Evolutionary conservation across 1,284 basidiomycete species (phyloP).

Genomic region (Moesziomyces sp.): DNA sequence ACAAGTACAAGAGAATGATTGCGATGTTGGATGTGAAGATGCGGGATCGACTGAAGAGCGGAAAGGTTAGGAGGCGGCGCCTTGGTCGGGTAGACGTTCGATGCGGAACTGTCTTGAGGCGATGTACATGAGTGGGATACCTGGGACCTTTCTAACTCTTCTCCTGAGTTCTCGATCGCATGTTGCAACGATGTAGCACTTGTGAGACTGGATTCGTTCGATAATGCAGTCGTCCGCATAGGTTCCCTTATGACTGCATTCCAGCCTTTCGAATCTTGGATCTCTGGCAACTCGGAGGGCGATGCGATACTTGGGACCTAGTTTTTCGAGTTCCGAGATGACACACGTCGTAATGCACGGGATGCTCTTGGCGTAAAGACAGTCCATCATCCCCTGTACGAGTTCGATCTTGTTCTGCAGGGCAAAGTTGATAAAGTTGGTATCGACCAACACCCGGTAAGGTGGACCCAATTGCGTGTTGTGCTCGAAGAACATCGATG

Average conservation of each 20-base stretch:
- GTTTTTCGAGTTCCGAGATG: constrained; percentile 95
- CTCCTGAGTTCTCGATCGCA: constrained; percentile 94
- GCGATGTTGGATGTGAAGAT: background rate
- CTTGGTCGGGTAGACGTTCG: constrained; percentile 65
- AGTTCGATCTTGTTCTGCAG: constrained; percentile 98
- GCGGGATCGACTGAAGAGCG: background rate
- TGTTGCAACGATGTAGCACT: constrained; percentile 97
- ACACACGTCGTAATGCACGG: constrained; percentile 99
- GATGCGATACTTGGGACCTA: constrained; percentile 94
- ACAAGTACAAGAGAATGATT: constrained; percentile 3
- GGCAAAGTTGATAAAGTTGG: constrained; percentile 99
- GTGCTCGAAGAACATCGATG: constrained; percentile 93
- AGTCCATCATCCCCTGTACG: constrained; percentile 98
- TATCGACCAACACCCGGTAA: constrained; percentile 96
- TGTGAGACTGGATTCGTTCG: constrained; percentile 90
- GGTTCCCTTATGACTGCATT: constrained; percentile 91
- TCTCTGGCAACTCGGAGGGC: constrained; percentile 96
- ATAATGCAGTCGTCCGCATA: constrained; percentile 99
- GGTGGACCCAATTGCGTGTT: constrained; percentile 96
- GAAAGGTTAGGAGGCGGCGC: constrained; percentile 50
- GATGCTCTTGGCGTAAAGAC: constrained; percentile 98
- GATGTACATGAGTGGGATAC: constrained; percentile 67
- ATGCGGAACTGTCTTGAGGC: constrained; percentile 61
- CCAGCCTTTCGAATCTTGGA: constrained; percentile 91
- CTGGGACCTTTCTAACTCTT: constrained; percentile 80